These are phyloP conservation scores for Erodium chrysanthum DNA, from an alignment of 441 rosid genomes.

Conservation along the genomic window DNA sequence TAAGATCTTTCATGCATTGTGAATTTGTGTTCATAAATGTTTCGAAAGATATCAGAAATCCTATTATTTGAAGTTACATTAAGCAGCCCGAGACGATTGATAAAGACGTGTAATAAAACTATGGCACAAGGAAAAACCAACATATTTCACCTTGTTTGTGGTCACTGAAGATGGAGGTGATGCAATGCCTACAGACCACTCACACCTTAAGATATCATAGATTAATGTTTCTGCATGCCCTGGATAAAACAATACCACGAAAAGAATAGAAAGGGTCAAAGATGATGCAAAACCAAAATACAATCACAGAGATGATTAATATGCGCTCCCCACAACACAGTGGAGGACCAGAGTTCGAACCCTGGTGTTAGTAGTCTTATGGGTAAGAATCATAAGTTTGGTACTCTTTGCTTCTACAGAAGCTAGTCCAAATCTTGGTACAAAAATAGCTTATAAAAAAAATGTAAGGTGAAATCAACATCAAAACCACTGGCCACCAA, in stretches of 20 bases:
- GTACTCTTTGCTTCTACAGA: too few species aligned
- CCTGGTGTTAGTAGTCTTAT: too few species aligned
- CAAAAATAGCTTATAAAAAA: too few species aligned
- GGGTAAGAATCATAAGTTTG: too few species aligned
- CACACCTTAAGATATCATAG: constrained; percentile 58
- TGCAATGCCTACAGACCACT: constrained; percentile 76
- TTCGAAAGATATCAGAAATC: neutral
- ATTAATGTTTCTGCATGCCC: constrained; percentile 84
- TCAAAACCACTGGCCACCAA: neutral
- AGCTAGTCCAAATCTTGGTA: too few species aligned
- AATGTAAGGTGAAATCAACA: neutral
- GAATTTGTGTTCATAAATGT: neutral
- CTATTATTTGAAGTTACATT: neutral
- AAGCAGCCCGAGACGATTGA: neutral
- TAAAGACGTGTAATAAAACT: neutral
- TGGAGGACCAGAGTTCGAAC: too few species aligned
- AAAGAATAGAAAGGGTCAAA: neutral
- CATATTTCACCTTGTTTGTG: constrained; percentile 53
- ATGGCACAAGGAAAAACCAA: neutral
- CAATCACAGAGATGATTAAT: neutral
- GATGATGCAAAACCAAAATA: neutral
- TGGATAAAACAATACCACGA: constrained; percentile 23
- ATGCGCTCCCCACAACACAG: too few species aligned
- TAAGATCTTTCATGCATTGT: neutral
- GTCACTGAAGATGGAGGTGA: constrained; percentile 68